phyloP scores from a whole-genome alignment of 768 basidiomycete species.

The Auricularia sp. region DNA sequence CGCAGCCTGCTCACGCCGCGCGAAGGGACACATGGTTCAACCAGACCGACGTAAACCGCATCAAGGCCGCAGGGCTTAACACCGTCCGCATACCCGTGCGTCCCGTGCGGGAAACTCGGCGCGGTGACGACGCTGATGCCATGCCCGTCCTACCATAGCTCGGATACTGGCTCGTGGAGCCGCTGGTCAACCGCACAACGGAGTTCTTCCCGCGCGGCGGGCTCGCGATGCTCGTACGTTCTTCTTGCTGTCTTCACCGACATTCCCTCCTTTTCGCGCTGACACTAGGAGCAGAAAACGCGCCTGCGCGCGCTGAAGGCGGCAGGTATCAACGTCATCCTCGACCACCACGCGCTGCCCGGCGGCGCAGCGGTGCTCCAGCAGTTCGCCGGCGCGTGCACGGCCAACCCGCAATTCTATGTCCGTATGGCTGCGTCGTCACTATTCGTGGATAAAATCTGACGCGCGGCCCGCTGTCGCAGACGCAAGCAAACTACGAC shows the following conservation, averaged over 20 bases:
- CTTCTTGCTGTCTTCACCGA: neutral
- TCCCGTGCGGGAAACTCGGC: neutral
- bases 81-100: slow-evolving; percentile 67
- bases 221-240: slow-evolving; percentile 47
- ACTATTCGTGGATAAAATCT: no score
- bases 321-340: slow-evolving; percentile 57
- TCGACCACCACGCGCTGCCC: slow-evolving; percentile 63
- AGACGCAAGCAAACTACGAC: slow-evolving; percentile 65
- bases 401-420: slow-evolving; percentile 60
- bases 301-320: slow-evolving; percentile 50
- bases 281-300: slow-evolving; percentile 34
- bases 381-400: slow-evolving; percentile 56
- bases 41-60: slow-evolving; percentile 44
- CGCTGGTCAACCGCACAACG: slow-evolving; percentile 46
- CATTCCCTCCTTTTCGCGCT: neutral
- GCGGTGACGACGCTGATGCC: no score
- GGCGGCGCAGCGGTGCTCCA: slow-evolving; percentile 56
- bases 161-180: slow-evolving; percentile 76
- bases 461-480: no score
- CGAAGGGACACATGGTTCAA: slow-evolving; percentile 64
- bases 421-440: slow-evolving; percentile 33
- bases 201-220: slow-evolving; percentile 69
- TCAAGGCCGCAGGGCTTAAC: slow-evolving; percentile 52
- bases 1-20: neutral
- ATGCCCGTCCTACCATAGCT: slow-evolving; percentile 32